Evolutionary conservation across 2,329 filamentous ascomycete genomes (phyloP).

Genomic region (Seiridium cupressi): DNA sequence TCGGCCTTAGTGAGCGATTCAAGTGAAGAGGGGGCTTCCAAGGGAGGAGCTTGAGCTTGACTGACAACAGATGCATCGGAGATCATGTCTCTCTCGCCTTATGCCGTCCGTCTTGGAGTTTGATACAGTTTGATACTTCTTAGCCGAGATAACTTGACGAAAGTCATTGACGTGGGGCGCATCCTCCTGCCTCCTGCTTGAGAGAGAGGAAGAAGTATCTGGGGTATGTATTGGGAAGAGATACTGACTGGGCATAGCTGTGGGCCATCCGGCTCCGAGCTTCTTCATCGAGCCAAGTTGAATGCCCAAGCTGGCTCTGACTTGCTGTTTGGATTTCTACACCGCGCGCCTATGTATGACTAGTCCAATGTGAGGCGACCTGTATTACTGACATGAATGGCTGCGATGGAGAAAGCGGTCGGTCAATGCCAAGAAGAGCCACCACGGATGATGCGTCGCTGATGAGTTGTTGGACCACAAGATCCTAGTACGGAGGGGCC

Average conservation of each 20-base stretch:
- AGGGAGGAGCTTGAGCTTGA: too few relatives aligned
- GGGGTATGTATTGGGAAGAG: not conserved
- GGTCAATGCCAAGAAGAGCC: not conserved
- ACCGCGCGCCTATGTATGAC: not conserved
- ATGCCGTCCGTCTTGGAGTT: slow-evolving; percentile 3
- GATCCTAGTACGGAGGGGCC: not conserved
- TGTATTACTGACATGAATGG: not conserved
- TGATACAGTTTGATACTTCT: not conserved
- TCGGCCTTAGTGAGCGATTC: too few relatives aligned
- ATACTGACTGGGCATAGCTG: not conserved
- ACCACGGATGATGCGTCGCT: not conserved
- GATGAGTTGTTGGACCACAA: not conserved
- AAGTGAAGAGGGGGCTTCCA: too few relatives aligned
- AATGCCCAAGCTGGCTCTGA: not conserved
- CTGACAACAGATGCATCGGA: not conserved
- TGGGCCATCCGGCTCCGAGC: not conserved
- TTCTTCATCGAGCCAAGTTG: not conserved
- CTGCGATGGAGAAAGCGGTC: not conserved
- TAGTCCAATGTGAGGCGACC: not conserved
- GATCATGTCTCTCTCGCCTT: too few relatives aligned
- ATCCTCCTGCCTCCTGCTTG: too few relatives aligned
- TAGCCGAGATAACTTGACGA: too few relatives aligned
- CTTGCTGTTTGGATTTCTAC: not conserved
- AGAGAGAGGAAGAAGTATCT: too few relatives aligned
- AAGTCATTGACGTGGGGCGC: too few relatives aligned